These are phyloP conservation scores for Ballota nigra DNA, from an alignment of 257 asterid species.

Conservation along the genomic window DNA sequence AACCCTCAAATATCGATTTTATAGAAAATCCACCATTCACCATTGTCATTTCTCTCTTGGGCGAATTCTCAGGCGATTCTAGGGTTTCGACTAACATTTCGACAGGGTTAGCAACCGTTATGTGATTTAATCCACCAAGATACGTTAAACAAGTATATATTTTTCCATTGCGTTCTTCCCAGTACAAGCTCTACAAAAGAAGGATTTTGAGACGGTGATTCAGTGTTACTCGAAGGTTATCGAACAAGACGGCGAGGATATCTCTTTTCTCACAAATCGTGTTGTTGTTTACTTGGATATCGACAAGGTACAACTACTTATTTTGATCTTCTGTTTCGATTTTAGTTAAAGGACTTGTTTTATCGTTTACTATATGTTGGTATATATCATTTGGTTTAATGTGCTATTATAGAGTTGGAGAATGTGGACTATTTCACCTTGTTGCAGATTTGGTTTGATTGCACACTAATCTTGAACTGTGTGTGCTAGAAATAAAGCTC, in stretches of 20 bases:
- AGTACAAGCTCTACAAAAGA: no score
- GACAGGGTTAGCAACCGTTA: no score
- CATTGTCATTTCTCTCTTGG: no score
- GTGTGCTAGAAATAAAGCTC: background rate
- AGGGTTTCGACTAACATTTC: no score
- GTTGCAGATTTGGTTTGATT: background rate
- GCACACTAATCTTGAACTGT: no score
- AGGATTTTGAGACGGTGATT: slow-evolving; percentile 86
- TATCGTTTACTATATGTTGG: background rate
- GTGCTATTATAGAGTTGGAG: background rate
- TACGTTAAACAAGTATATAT: no score
- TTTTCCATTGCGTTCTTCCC: no score
- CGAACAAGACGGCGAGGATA: slow-evolving; percentile 73
- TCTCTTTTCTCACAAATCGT: slow-evolving; percentile 83
- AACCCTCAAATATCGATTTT: no score
- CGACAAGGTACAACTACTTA: slow-evolving; percentile 61
- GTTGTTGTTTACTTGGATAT: slow-evolving; percentile 95
- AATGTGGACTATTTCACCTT: no score
- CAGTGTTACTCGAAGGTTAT: slow-evolving; percentile 65
- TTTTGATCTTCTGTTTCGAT: background rate
- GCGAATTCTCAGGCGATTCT: no score
- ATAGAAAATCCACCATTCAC: no score
- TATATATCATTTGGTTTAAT: background rate
- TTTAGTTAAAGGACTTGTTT: background rate
- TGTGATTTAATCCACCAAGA: no score